A percentile compares a stretch with the other conserved stretches of the same genome.
These are phyloP conservation scores for Mycena amicta DNA, from an alignment of 768 basidiomycete species.

Conservation along the genomic window DNA sequence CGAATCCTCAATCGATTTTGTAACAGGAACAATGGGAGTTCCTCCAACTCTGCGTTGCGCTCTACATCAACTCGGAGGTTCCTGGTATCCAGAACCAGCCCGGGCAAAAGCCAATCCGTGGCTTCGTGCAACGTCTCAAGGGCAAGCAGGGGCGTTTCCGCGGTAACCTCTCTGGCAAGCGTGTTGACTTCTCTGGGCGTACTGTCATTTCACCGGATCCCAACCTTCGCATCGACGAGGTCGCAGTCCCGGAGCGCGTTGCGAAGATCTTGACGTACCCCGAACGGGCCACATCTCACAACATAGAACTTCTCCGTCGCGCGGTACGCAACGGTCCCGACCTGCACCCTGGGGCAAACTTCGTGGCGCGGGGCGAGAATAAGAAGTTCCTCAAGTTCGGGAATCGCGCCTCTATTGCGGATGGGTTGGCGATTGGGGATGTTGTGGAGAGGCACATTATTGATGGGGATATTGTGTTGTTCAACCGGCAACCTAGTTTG, in stretches of 20 bases:
- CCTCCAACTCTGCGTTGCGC: slow-evolving; percentile 89
- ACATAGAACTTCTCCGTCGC: slow-evolving; percentile 72
- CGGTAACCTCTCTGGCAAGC: slow-evolving; percentile 97
- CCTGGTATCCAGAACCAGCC: slow-evolving; percentile 89
- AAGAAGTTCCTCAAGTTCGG: slow-evolving; percentile 93
- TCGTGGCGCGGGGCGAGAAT: slow-evolving; percentile 78
- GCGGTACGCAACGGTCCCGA: slow-evolving; percentile 90
- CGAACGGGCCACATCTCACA: slow-evolving; percentile 90
- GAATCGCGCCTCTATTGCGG: slow-evolving; percentile 78
- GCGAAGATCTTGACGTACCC: slow-evolving; percentile 96
- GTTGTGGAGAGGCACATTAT: slow-evolving; percentile 92
- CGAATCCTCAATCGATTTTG: slow-evolving; percentile 1
- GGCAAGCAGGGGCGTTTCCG: slow-evolving; percentile 99
- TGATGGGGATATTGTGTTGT: slow-evolving; percentile 95
- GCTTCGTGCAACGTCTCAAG: slow-evolving; percentile 96
- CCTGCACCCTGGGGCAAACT: slow-evolving; percentile 94
- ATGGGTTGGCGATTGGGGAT: slow-evolving; percentile 83
- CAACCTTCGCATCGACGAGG: slow-evolving; percentile 98
- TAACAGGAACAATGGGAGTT: slow-evolving; percentile 99
- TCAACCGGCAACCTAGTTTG: slow-evolving; percentile 98
- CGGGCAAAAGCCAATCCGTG: slow-evolving; percentile 93
- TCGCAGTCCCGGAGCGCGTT: slow-evolving; percentile 94
- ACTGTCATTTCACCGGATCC: slow-evolving; percentile 99
- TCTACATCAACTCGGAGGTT: slow-evolving; percentile 97
- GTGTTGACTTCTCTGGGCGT: slow-evolving; percentile 97